Base-by-base conservation (phyloP, 31 red algal genomes). In the Porphyra umbilicalis region DNA sequence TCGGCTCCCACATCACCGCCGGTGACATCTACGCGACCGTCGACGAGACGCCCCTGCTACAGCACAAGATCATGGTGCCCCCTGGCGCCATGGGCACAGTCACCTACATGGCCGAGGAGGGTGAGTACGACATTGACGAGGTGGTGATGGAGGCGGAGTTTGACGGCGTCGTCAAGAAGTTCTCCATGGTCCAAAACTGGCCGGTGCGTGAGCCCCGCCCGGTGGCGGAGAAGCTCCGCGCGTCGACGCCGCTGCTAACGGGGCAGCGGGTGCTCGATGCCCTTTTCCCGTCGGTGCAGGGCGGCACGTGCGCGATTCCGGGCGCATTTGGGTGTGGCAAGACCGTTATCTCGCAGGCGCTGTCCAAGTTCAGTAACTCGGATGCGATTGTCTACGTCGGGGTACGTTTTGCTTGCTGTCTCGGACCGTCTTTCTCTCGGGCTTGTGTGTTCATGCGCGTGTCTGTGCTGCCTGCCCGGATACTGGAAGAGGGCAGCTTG, bases 301-400 rank as follows among this genome's bases (percentile, higher is more conserved):
- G 97, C 18, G 97, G 97, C 67, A 99, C 97, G 25, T 99, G 94
- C 82, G 94, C 94, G 35, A 96, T 97, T 35, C 97, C 97, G 33
- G 97, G 97, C 32, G 94, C 97, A 14, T 99, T 99, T 81, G 97
- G 97, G 68, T 94, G 91, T 76, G 97, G 97, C 68, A 99, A 99
- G 75, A 99, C 97, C 34, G 97, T 99, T 36, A 96, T 99, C 75
- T 94, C 91, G 44, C 97, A 99, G 44, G 91, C 94, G 25, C 57
- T 99, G 83, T 96, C 94, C 34, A 99, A 99, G 85, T 99, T 85
- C 76, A 97, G 94, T 35, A 99, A 96, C 80, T 96, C 94, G 10
- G 97, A 99, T 79, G 94, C 89, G 35, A 99, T 99, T 90, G 93
- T 99, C 33, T 99, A 99, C 85, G 97, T 99, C 34, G 97, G 97